A percentile compares a stretch with the other conserved stretches of the same genome.
These are phyloP conservation scores for Gracilaria gracilis DNA, from an alignment of 23 red algal genomes.

Conservation along the genomic window DNA sequence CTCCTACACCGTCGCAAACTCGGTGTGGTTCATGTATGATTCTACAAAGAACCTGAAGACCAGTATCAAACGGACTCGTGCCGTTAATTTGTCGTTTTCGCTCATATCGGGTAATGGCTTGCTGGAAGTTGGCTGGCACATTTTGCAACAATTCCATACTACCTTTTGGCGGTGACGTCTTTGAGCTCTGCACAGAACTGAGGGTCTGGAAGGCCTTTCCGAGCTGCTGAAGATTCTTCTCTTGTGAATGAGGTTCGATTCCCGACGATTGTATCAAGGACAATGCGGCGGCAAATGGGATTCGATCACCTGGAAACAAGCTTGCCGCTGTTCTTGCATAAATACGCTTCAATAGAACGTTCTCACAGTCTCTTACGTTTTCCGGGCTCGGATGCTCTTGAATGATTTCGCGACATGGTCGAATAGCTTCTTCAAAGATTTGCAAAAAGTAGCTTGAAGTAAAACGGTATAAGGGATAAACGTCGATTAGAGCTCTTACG, in stretches of 20 bases:
- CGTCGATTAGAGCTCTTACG: not conserved
- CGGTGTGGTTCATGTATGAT: slow-evolving; percentile 24
- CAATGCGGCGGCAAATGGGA: slow-evolving; percentile 67
- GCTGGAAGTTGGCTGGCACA: not conserved
- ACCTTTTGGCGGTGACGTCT: not conserved
- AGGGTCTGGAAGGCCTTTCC: not conserved
- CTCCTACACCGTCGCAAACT: slow-evolving; percentile 8
- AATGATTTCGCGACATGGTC: not conserved
- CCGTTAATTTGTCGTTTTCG: not conserved
- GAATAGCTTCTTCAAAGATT: slow-evolving; percentile 54
- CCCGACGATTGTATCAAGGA: slow-evolving; percentile 11
- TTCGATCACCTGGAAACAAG: slow-evolving; percentile 60
- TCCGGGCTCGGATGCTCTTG: not conserved
- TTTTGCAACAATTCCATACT: slow-evolving; percentile 10
- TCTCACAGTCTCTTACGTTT: slow-evolving; percentile 27
- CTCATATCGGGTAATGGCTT: not conserved
- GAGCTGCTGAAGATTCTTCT: slow-evolving; percentile 1
- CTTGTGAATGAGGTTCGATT: not conserved
- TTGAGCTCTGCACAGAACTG: not conserved
- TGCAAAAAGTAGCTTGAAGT: slow-evolving; percentile 35
- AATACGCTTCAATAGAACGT: not conserved
- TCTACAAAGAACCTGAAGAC: slow-evolving; percentile 24
- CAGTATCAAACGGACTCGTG: slow-evolving; percentile 12
- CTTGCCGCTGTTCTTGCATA: slow-evolving; percentile 28
- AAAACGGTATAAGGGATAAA: slow-evolving; percentile 58